phyloP scores from a whole-genome alignment of 257 asterid species.

The Nicotiana undulata region DNA sequence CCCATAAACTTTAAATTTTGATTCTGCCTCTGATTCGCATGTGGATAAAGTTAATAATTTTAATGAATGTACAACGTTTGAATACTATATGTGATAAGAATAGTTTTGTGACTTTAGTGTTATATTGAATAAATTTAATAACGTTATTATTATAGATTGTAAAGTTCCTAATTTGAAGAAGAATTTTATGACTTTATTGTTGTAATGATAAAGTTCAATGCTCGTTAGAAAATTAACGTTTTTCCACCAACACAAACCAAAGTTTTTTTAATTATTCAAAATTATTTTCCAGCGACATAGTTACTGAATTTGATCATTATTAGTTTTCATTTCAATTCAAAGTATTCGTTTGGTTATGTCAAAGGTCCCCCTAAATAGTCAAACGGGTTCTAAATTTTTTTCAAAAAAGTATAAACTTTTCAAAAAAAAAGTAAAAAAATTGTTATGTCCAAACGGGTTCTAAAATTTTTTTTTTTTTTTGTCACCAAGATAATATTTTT shows the following conservation, averaged over 20 bases:
- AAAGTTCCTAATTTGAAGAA: no score
- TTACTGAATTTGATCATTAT: not conserved
- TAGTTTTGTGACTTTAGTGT: not conserved
- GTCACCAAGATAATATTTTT: not conserved
- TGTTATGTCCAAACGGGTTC: no score
- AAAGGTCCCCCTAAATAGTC: not conserved
- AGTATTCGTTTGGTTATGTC: not conserved
- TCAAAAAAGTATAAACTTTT: no score
- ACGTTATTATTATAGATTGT: no score
- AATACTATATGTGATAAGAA: not conserved
- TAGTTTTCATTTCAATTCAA: not conserved
- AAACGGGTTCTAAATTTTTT: no score
- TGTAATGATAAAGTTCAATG: no score
- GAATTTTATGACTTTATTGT: no score
- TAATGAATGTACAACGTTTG: not conserved
- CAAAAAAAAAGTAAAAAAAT: no score
- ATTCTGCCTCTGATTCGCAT: not conserved
- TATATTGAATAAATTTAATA: no score
- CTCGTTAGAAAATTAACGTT: no score
- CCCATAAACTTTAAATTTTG: no score
- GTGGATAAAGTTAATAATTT: not conserved
- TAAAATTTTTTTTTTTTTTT: no score
- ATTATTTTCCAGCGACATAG: not conserved
- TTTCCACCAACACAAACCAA: not conserved
- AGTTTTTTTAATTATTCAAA: not conserved